These are phyloP conservation scores for Cercospora sp. DNA, from an alignment of 2,329 filamentous ascomycete genomes.

Conservation along the genomic window DNA sequence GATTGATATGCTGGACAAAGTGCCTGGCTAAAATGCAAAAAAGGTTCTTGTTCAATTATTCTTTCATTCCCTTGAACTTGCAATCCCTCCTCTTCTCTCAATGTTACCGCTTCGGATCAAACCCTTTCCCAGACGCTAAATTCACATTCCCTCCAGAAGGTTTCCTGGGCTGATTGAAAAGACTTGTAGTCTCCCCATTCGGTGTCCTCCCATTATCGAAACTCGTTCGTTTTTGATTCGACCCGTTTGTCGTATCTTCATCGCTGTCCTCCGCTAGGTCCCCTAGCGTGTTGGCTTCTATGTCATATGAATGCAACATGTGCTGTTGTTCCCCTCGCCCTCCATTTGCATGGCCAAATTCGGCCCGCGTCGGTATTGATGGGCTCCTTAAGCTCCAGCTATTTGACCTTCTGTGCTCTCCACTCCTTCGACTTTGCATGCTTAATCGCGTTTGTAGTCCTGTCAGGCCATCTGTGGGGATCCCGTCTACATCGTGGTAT, in stretches of 20 bases:
- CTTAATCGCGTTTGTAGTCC: slow-evolving; percentile 86
- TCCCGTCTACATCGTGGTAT: slow-evolving; percentile 64
- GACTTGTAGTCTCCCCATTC: slow-evolving; percentile 21
- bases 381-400: slow-evolving; percentile 38
- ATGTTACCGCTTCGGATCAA: slow-evolving; percentile 26
- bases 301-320: slow-evolving; percentile 84
- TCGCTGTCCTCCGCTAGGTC: slow-evolving; percentile 79
- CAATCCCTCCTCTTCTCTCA: not conserved
- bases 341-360: not conserved
- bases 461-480: slow-evolving; percentile 88
- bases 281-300: slow-evolving; percentile 69
- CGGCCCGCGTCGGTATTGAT: slow-evolving; percentile 48
- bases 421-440: slow-evolving; percentile 83
- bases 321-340: slow-evolving; percentile 45
- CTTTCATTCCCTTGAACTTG: not conserved
- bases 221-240: slow-evolving; percentile 37
- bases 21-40: not conserved
- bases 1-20: not conserved
- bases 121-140: slow-evolving; percentile 25
- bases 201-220: slow-evolving; percentile 33
- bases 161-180: slow-evolving; percentile 17
- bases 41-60: not conserved
- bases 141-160: slow-evolving; percentile 22
- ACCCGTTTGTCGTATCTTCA: slow-evolving; percentile 50
- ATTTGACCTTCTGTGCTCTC: slow-evolving; percentile 62